Evolutionary conservation across 495 filamentous ascomycete genomes (phyloP), one percentile per base, ranked within the genome.

Genomic region (Tuber indicum): DNA sequence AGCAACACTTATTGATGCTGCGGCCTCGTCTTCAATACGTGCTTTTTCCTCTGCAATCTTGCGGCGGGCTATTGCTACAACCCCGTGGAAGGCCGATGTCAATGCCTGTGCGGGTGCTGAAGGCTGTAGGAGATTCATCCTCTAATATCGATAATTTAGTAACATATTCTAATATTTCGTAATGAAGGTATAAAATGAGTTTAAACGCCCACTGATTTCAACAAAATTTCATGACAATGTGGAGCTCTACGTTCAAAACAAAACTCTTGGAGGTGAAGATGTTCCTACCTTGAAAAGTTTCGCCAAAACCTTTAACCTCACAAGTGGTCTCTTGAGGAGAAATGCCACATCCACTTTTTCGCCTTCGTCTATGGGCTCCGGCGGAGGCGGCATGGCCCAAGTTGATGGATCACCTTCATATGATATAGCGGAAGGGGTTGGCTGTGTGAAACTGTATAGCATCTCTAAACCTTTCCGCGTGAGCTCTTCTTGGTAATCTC

Each of bases 331-430:
- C 84, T 97, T 98, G 62, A 98, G 87, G 32, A 99, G 85, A 83
- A 93, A 97, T 17, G 94, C 96, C 75, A 99, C 96, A 86, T 98
- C 95, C 71, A 97, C 96, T 72, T 92, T 91, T 83, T 97, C 94
- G 0, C 94, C 95, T 74, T 96, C 88, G 32, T 80, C 75, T 58
- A 86, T 91, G 78, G 86, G 90, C 80, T 84, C 87, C 16, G 76
- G 70, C 43, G 83, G 76, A 75, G 82, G 87, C 84, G 85, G 89
- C 82, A 77, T 85, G 19, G 79, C 76, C 82, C 82, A 83, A 41
- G 77, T 83, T 16, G 79, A 75, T 47, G 82, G 82, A 78, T 81
- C 80, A 32, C 82, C 82, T 72, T 83, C 82, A 71, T 71, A 83
- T 23, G 74, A 74, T 26, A 42, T 52, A 21, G 74, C 69, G 42